phyloP scores from a whole-genome alignment of 2,329 filamentous ascomycete species.

The Capronia coronata region DNA sequence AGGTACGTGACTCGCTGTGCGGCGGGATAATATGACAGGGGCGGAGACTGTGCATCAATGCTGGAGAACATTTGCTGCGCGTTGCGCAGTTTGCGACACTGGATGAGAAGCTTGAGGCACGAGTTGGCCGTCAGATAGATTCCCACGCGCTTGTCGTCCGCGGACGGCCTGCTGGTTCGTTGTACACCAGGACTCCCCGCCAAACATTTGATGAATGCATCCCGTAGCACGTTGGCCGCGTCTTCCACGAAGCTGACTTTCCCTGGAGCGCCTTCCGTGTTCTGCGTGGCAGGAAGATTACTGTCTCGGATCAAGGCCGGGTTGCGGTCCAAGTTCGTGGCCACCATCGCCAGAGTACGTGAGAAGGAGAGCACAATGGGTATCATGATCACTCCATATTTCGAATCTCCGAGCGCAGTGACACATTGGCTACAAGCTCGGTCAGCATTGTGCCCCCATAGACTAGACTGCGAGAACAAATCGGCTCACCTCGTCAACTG shows the following conservation, averaged over 20 bases:
- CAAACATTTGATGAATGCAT: constrained; percentile 83
- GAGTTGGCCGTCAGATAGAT: constrained; percentile 92
- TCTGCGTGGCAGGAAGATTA: constrained; percentile 35
- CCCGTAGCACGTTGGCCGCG: constrained; percentile 81
- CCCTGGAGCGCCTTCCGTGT: constrained; percentile 54
- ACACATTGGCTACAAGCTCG: constrained; percentile 61
- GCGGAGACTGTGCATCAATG: constrained; percentile 75
- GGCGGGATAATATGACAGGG: constrained; percentile 73
- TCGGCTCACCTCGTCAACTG: constrained; percentile 23
- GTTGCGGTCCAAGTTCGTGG: constrained; percentile 73
- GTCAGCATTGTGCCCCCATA: not conserved
- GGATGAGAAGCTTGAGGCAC: constrained; percentile 79
- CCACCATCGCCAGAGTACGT: constrained; percentile 70
- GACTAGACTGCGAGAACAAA: not conserved
- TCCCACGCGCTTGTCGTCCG: constrained; percentile 76
- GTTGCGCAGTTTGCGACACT: constrained; percentile 74
- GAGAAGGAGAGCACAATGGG: constrained; percentile 78
- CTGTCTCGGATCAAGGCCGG: constrained; percentile 62
- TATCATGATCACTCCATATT: constrained; percentile 73
- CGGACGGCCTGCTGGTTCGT: constrained; percentile 44
- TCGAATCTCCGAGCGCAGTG: constrained; percentile 71
- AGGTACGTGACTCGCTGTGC: constrained; percentile 85
- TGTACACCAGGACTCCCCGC: constrained; percentile 50
- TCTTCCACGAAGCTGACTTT: constrained; percentile 76
- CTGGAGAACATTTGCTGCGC: constrained; percentile 86